A percentile compares a stretch with the other conserved stretches of the same genome.
These are phyloP conservation scores for Kodamaea restingae DNA, from an alignment of 805 yeast genomes.

Conservation along the genomic window DNA sequence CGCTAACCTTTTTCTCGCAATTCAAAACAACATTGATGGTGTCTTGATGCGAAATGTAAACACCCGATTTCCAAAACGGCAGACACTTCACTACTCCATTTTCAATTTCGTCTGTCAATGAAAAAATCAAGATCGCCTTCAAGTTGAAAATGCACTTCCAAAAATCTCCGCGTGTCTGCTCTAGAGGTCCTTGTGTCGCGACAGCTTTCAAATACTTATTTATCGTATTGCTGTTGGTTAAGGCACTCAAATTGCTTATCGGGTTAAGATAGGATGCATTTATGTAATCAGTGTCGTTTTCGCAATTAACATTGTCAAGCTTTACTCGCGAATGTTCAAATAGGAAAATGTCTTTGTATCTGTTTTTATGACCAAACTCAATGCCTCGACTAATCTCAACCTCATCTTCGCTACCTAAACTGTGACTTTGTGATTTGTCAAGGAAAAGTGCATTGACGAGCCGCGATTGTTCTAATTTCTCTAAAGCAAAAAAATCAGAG, in stretches of 20 bases:
- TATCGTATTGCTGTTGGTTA: conserved; percentile 10
- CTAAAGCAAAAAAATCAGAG: conserved; percentile 56
- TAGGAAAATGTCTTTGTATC: conserved; percentile 86
- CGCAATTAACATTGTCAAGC: conserved; percentile 26
- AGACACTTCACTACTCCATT: conserved; percentile 74
- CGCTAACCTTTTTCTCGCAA: conserved; percentile 4
- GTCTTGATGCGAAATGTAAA: conserved; percentile 33
- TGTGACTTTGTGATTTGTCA: conserved; percentile 4
- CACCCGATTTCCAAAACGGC: conserved; percentile 71
- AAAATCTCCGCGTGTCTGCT: conserved; percentile 72
- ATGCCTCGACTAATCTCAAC: conserved; percentile 68
- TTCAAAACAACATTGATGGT: conserved; percentile 18
- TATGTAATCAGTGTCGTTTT: conserved; percentile 54
- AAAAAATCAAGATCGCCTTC: conserved; percentile 60
- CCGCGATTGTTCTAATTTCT: conserved; percentile 64
- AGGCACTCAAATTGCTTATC: conserved; percentile 10
- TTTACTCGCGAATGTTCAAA: conserved; percentile 82
- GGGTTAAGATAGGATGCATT: conserved; percentile 73
- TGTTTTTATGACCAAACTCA: conserved; percentile 57
- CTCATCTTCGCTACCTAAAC: conserved; percentile 17
- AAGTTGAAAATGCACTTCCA: conserved; percentile 74
- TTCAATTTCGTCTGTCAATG: conserved; percentile 74
- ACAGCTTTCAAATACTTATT: conserved; percentile 36
- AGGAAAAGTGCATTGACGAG: conserved; percentile 38
- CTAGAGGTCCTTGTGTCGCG: conserved; percentile 88